phyloP scores from a whole-genome alignment of 106 monocot species.

The Vanilla planifolia region DNA sequence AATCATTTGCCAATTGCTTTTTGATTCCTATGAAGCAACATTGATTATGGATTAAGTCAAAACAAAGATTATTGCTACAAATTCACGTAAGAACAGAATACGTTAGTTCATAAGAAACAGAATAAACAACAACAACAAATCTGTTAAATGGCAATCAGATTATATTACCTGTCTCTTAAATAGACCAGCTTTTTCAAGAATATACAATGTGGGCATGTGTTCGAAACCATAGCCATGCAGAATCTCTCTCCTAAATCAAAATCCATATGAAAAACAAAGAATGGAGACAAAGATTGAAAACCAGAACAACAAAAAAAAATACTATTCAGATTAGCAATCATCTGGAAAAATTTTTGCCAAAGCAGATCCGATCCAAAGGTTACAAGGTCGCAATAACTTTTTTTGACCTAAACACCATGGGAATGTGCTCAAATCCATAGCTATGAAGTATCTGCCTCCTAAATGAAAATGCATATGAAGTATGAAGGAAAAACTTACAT shows the following conservation, averaged over 20 bases:
- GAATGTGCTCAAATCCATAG: constrained; percentile 81
- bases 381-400: too few species aligned
- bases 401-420: too few species aligned
- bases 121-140: background rate
- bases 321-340: too few species aligned
- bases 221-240: constrained; percentile 85
- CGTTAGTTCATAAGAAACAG: constrained; percentile 1
- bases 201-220: constrained; percentile 58
- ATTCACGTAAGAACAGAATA: background rate
- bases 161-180: constrained; percentile 54
- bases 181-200: constrained; percentile 65
- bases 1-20: constrained; percentile 72
- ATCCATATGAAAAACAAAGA: too few species aligned
- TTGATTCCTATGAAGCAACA: constrained; percentile 61
- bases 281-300: too few species aligned
- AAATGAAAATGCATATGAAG: background rate
- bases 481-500: too few species aligned
- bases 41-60: constrained; percentile 1
- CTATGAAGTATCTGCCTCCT: constrained; percentile 75
- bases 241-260: constrained; percentile 45
- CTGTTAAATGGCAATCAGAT: background rate
- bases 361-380: too few species aligned
- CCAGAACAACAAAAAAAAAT: too few species aligned
- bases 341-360: too few species aligned
- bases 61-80: background rate